Base-by-base conservation (phyloP, 192 early-diverging fungal species). In the Diversispora eburnea region DNA sequence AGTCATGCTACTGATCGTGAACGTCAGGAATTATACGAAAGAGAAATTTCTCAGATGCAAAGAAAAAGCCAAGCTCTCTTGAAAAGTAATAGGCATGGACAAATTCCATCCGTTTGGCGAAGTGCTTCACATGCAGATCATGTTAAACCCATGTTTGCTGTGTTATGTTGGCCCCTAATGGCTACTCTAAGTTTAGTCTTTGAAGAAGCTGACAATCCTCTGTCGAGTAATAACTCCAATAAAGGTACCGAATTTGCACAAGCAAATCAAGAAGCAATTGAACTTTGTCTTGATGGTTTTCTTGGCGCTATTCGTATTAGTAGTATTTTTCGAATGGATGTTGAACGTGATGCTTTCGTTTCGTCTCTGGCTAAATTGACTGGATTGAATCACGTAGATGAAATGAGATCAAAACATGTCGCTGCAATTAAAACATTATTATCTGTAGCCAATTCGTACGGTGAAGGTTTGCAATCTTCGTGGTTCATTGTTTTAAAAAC, bases 311-410 rank as follows among this genome's bases (percentile, higher is more conserved):
- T 98, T 67, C 86, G 88, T 5, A 79, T 98, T 54, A 82, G 92
- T 7, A 87, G 91, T 70, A 81, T 90, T 8, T 98, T 96, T 80
- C 84, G 90, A 46, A 89, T 98, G 91, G 91, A 93, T 61, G 88
- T 95, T 42, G 95, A 96, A 77, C 84, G 93, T 10, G 89, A 93
- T 70, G 93, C 95, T 8, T 96, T 95, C 86, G 92, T 96, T 42
- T 91, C 93, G 6, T 92, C 93, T 4, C 77, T 98, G 77, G 84
- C 91, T 48, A 93, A 94, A 78, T 84, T 98, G 63, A 95, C 95
- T 3, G 88, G 87, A 65, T 83, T 98, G 75, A 88, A 91, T 67
- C 89, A 94, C 66, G 81, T 95, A 61, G 85, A 87, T 19, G 91
- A 95, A 75, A 92, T 98, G 85, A 85, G 85, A 55, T 88, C 91